Base-by-base conservation (phyloP, 2,329 filamentous ascomycete genomes). In the Diplodia intermedia region DNA sequence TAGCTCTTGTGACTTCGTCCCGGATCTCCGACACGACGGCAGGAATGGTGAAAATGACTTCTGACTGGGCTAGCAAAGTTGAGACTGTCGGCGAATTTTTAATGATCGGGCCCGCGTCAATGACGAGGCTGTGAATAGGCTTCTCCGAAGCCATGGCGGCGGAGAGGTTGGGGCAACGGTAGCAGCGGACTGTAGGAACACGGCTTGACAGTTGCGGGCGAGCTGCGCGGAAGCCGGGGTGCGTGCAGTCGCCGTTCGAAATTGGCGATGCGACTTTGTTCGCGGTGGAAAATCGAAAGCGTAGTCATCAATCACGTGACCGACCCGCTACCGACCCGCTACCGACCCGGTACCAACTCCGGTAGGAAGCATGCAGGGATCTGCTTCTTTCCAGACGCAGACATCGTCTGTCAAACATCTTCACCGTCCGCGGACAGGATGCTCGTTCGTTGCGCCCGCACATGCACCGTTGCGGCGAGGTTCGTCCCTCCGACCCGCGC, bases 21-120 rank as follows among this genome's bases (percentile, higher is more conserved):
- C 92, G 83, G 71, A 97, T 97, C 82, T 99, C 95, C 63, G 89
- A 86, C 36, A 98, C 84, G 67, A 99, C 93, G 8, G 91, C 89
- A 0, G 94, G 93, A 0, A 94, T 91, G 1, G 93, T 97, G 75
- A 73, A 79, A 14, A 68, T 50, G 69, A 86, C 83, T 74, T 95
- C 90, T 57, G 93, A 89, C 77, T 92, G 89, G 47, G 87, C 86
- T 63, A 97, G 83, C 12, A 99, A 88, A 0, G 91, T 92, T 55
- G 92, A 96, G 29, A 95, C 88, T 12, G 92, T 84, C 14, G 94
- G 93, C 71, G 95, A 90, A 81, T 97, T 97, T 77, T 94, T 94
- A 79, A 99, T 94, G 69, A 99, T 89, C 8, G 94, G 93, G 31
- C 94, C 94, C 3, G 95, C 91, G 77, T 99, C 95, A 72, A 99